Evolutionary conservation across 2,329 filamentous ascomycete genomes (phyloP), one percentile per base, ranked within the genome.

Genomic region (Aspergillus pseudoviridinutans): DNA sequence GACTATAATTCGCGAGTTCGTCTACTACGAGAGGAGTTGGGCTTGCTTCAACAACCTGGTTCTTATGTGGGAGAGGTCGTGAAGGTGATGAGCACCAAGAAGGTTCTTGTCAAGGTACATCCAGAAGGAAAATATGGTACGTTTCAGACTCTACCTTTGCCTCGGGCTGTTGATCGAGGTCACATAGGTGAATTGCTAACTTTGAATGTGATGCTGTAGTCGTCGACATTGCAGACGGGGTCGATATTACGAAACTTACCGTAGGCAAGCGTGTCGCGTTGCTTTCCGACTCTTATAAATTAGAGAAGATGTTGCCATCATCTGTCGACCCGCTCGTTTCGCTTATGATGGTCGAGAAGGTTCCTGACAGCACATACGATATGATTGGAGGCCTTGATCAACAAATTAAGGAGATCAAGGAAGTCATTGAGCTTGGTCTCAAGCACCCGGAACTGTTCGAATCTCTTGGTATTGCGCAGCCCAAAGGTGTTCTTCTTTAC

Each of bases 291-390:
- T 93, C 91, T 65, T 99, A 99, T 84, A 97, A 97, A 79, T 88
- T 99, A 69, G 94, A 97, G 74, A 97, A 97, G 82, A 95, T 97
- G 80, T 87, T 99, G 9, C 94, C 94, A 22, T 97, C 94, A 55
- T 99, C 94, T 22, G 94, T 99, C 72, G 94, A 99, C 73, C 94
- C 94, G 41, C 89, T 99, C 58, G 94, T 99, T 57, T 99, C 94
- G 38, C 90, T 99, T 74, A 99, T 99, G 94, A 99, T 99, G 94
- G 94, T 99, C 53, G 94, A 99, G 76, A 99, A 99, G 83, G 94
- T 99, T 17, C 94, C 94, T 17, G 94, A 99, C 82, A 97, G 92
- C 80, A 99, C 94, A 74, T 99, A 99, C 82, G 94, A 99, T 80
- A 99, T 99, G 94, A 99, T 99, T 75, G 94, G 94, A 79, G 94